These are phyloP conservation scores for Leccinum barrowsii DNA, from an alignment of 768 basidiomycete genomes.

Conservation along the genomic window DNA sequence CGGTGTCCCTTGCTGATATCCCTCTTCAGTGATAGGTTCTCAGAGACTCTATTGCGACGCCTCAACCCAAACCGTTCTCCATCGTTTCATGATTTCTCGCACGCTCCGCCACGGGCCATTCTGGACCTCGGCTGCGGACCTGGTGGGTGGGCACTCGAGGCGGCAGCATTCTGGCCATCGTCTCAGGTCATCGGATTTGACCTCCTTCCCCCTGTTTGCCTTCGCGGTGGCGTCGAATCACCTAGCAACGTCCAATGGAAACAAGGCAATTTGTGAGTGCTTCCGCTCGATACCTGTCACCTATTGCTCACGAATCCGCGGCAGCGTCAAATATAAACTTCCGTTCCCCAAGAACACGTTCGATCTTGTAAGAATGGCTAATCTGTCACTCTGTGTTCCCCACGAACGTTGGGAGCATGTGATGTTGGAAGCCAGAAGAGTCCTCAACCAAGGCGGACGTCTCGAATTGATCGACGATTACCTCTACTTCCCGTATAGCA, in stretches of 20 bases:
- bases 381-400: slow-evolving; percentile 61
- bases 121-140: slow-evolving; percentile 77
- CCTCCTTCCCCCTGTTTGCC: slow-evolving; percentile 40
- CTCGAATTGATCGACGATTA: slow-evolving; percentile 77
- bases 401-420: slow-evolving; percentile 56
- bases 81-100: slow-evolving; percentile 53
- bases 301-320: slow-evolving; percentile 13
- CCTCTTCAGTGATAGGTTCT: slow-evolving; percentile 53
- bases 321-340: slow-evolving; percentile 50
- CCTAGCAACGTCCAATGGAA: slow-evolving; percentile 46
- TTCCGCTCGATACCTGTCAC: neutral
- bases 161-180: slow-evolving; percentile 58
- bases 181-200: slow-evolving; percentile 65
- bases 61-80: slow-evolving; percentile 53
- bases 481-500: slow-evolving; percentile 57
- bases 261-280: slow-evolving; percentile 66
- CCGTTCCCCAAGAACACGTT: slow-evolving; percentile 64
- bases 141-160: slow-evolving; percentile 64
- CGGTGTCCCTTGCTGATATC: slow-evolving; percentile 13
- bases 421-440: slow-evolving; percentile 56
- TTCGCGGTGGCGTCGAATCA: slow-evolving; percentile 35
- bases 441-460: slow-evolving; percentile 57
- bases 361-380: slow-evolving; percentile 72
- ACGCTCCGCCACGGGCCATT: slow-evolving; percentile 48
- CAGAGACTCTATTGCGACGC: slow-evolving; percentile 50